These are phyloP conservation scores for Pseudocercospora cruenta DNA, from an alignment of 2,329 filamentous ascomycete genomes.

Conservation along the genomic window DNA sequence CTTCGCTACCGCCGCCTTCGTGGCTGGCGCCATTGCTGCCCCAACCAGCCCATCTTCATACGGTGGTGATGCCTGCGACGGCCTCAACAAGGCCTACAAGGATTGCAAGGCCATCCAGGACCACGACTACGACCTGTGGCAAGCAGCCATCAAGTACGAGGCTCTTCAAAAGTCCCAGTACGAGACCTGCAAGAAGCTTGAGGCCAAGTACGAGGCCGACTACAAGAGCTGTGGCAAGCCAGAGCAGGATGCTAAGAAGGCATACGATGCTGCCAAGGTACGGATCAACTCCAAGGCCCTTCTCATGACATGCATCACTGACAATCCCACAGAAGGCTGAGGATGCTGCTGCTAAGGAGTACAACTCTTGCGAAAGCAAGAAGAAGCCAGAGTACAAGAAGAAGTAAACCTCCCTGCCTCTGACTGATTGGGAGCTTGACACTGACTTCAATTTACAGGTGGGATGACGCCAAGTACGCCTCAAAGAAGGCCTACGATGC, in stretches of 20 bases:
- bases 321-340: not conserved
- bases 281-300: not conserved
- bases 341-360: not conserved
- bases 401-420: not conserved
- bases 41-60: not conserved
- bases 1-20: slow-evolving; percentile 1
- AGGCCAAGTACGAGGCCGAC: not conserved
- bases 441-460: not conserved
- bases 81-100: not conserved
- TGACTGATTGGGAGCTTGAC: not conserved
- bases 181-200: not conserved
- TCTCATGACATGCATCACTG: not conserved
- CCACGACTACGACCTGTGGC: not conserved
- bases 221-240: not conserved
- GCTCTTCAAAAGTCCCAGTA: not conserved
- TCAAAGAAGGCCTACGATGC: not conserved
- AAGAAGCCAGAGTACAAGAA: not conserved
- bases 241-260: not conserved
- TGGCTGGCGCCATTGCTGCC: slow-evolving; percentile 2
- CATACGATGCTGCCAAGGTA: not conserved
- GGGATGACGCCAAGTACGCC: not conserved
- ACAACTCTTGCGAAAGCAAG: not conserved
- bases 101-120: not conserved
- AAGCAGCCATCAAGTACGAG: not conserved
- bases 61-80: not conserved